Evolutionary conservation across 179 eudicot species (phyloP), one percentile per base, ranked within the genome.

Genomic region (Heliamphora pulchella): DNA sequence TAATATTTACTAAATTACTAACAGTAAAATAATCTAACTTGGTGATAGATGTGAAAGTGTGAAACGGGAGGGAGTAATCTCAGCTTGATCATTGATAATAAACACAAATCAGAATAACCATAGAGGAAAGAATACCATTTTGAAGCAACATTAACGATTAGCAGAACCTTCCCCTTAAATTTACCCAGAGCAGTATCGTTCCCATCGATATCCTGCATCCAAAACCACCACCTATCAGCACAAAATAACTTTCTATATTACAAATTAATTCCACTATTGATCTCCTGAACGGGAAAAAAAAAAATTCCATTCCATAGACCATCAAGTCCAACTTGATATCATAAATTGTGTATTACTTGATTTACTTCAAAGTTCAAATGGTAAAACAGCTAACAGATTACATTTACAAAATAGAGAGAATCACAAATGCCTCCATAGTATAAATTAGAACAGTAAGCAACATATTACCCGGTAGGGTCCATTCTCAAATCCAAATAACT

Each of bases 141-240:
- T 55, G 98, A 95, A 82, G 98, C 98, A 84, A 95, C 98, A 84
- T 95, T 94, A 80, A 94, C 98, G 82, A 93, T 89, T 71, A 94
- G 86, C 57, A 93, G 90, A 80, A 86, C 91, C 84, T 88, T 93
- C 64, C 97, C 97, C 85, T 95, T 91, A 82, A 93, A 93, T 85
- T 88, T 90, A 89, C 80, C 86, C 0, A 95, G 93, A 77, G 95
- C 78, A 83, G 92, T 90, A 76, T 91, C 95, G n/a, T 86, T 91
- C 76, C 86, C 84, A 86, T 93, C 97, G 81, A 93, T 91, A 84
- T 95, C 98, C 98, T 95, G 89, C 77, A 82, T 74, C n/a, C 76
- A 31, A 80, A 83, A 15, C 44, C 54, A 79, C 43, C 43, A 57
- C 31, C 47, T 2, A 20, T 48, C 54, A 66, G 22, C 8, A 57